These are phyloP conservation scores for Kwoniella bestiolae DNA, from an alignment of 768 basidiomycete genomes.

Conservation along the genomic window DNA sequence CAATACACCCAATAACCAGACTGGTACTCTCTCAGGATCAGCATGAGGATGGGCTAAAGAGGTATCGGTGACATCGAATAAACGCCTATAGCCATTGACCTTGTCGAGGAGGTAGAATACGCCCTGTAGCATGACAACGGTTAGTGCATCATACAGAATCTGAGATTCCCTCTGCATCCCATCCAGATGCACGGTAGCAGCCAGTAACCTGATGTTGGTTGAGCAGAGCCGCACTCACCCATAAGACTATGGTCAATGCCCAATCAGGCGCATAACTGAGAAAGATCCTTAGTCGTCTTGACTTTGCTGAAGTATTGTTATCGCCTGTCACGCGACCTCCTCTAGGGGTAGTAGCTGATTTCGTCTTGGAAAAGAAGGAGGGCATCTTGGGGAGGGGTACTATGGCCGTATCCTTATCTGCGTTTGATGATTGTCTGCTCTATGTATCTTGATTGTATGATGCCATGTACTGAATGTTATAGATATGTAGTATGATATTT, in stretches of 20 bases:
- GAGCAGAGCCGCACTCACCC: conserved; percentile 45
- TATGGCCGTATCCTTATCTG: no score
- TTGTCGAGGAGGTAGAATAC: conserved; percentile 59
- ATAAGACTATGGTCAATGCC: conserved; percentile 51
- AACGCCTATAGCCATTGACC: conserved; percentile 34
- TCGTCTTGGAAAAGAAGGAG: background rate
- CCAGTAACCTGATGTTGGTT: no score
- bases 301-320: conserved; percentile 3
- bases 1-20: conserved; percentile 49
- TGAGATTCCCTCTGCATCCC: no score
- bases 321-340: conserved; percentile 18
- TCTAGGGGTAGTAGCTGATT: conserved; percentile 4
- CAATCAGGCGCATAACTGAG: conserved; percentile 53
- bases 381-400: background rate
- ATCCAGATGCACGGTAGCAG: no score
- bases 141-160: background rate
- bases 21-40: conserved; percentile 47
- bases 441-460: no score
- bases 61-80: conserved; percentile 50
- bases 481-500: no score
- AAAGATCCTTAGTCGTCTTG: conserved; percentile 32
- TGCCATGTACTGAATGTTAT: no score
- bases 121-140: conserved; percentile 20
- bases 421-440: no score
- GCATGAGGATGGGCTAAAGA: conserved; percentile 52